These are phyloP conservation scores for Xanthoconium stramineum DNA, from an alignment of 768 basidiomycete genomes.

Conservation along the genomic window DNA sequence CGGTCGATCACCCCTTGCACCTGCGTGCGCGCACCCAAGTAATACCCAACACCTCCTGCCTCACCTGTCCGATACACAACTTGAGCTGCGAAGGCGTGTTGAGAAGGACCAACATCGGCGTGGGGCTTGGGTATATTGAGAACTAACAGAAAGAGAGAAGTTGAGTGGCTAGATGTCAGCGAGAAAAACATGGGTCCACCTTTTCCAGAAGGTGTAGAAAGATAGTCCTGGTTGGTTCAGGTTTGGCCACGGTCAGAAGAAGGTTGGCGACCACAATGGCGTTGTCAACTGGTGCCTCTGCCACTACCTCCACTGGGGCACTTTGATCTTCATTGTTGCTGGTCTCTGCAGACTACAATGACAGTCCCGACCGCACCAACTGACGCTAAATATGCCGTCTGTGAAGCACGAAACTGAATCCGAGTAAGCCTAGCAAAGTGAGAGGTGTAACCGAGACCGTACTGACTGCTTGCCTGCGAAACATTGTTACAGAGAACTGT, in stretches of 20 bases:
- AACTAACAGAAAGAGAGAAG: constrained; percentile 44
- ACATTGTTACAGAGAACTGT: too few relatives aligned
- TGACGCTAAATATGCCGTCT: constrained; percentile 21
- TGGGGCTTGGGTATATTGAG: constrained; percentile 73
- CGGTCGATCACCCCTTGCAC: constrained; percentile 71
- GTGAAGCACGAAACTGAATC: constrained; percentile 23
- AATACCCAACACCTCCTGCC: constrained; percentile 56
- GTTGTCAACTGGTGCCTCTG: background rate
- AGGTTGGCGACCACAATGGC: background rate
- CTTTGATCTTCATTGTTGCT: constrained; percentile 2
- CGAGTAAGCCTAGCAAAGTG: background rate
- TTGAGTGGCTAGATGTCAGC: background rate
- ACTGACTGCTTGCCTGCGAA: constrained; percentile 27
- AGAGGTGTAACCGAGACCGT: background rate
- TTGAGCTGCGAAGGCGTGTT: constrained; percentile 75
- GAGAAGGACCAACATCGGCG: constrained; percentile 64
- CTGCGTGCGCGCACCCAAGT: constrained; percentile 55
- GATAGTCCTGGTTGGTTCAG: constrained; percentile 11
- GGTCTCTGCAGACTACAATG: constrained; percentile 14
- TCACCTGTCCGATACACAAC: constrained; percentile 65
- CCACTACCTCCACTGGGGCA: too few relatives aligned
- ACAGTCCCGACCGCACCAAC: constrained; percentile 16
- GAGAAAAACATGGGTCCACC: constrained; percentile 1
- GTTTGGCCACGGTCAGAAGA: background rate
- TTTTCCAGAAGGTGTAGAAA: constrained; percentile 25